Evolutionary conservation across 73 alveolate species (phyloP).

Genomic region (Paramecium bursaria): DNA sequence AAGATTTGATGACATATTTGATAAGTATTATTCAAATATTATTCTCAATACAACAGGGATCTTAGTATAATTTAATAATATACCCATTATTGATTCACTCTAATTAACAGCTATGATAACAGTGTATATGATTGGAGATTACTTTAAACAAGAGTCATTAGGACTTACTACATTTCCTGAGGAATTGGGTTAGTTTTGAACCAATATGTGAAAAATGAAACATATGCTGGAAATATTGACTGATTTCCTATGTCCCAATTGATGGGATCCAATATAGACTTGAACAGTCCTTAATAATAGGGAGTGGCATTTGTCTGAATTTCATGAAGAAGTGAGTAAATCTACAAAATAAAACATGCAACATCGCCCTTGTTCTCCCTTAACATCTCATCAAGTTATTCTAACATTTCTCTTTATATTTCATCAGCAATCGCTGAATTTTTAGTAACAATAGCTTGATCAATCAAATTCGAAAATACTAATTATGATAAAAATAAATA

Average conservation of each 20-base stretch:
- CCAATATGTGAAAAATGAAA: constrained; percentile 38
- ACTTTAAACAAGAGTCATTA: neutral
- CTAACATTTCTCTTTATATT: constrained; percentile 31
- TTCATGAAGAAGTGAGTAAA: constrained; percentile 50
- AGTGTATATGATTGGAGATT: constrained; percentile 8
- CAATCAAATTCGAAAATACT: constrained; percentile 42
- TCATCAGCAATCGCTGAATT: constrained; percentile 42
- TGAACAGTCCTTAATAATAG: constrained; percentile 15
- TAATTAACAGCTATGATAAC: constrained; percentile 18
- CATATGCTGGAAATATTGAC: constrained; percentile 60
- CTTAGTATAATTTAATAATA: too few species aligned
- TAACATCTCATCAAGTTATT: constrained; percentile 44
- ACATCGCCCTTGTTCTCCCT: constrained; percentile 62
- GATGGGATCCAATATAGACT: constrained; percentile 12
- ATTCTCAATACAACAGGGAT: constrained; percentile 11
- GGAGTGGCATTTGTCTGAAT: constrained; percentile 26
- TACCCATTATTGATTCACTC: constrained; percentile 11
- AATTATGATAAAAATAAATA: neutral
- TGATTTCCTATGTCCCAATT: constrained; percentile 63
- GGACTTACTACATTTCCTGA: neutral
- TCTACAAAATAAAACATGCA: constrained; percentile 40
- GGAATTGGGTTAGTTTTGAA: neutral
- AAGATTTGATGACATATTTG: too few species aligned
- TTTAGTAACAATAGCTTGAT: neutral
- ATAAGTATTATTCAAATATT: constrained; percentile 18